A percentile compares a stretch with the other conserved stretches of the same genome.
Conservation (phyloP, 805 yeast genomes). For the Candida cerambycidarum region DNA sequence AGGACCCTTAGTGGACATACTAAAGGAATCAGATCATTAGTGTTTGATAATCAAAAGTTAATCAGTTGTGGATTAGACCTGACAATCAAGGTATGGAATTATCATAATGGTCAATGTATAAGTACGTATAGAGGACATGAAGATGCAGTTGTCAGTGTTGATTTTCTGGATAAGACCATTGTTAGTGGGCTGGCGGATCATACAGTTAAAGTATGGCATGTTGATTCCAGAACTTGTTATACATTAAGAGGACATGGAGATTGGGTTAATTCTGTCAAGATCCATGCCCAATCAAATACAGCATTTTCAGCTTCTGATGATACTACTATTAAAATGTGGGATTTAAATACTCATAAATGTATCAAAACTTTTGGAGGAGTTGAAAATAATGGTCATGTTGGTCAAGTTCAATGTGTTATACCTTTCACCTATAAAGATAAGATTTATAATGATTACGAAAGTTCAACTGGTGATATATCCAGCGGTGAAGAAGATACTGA, state of each 20-base stretch:
- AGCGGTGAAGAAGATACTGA: constrained; percentile 18
- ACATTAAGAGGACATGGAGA: constrained; percentile 92
- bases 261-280: constrained; percentile 87
- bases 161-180: constrained; percentile 73
- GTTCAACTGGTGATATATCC: constrained; percentile 29
- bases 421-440: constrained; percentile 75
- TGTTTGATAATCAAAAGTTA: constrained; percentile 83
- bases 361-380: constrained; percentile 75
- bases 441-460: constrained; percentile 43
- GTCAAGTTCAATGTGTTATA: constrained; percentile 89
- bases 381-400: constrained; percentile 80
- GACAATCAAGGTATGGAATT: constrained; percentile 94
- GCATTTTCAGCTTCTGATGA: constrained; percentile 90
- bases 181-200: constrained; percentile 93
- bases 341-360: constrained; percentile 75
- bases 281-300: constrained; percentile 75
- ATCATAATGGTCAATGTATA: constrained; percentile 89
- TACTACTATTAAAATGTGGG: constrained; percentile 94
- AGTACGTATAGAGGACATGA: constrained; percentile 93
- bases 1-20: constrained; percentile 85
- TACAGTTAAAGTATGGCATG: constrained; percentile 95
- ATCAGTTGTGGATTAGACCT: constrained; percentile 91
- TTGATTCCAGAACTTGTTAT: constrained; percentile 87
- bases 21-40: constrained; percentile 81
- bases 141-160: constrained; percentile 81